phyloP scores from a whole-genome alignment of 2,329 filamentous ascomycete species.

The Aspergillus sp. region DNA sequence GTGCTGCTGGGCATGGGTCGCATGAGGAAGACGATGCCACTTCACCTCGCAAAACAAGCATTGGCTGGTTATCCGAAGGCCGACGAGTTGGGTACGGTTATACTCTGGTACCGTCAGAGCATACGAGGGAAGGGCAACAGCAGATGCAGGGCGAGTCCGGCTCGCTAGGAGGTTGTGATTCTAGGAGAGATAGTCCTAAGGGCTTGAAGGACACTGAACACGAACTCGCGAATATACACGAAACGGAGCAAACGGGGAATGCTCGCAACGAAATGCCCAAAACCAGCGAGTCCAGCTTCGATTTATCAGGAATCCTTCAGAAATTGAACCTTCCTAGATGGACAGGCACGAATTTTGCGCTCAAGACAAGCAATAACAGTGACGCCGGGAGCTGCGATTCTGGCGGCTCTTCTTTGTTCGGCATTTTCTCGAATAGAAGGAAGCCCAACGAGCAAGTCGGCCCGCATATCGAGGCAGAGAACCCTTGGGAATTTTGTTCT shows the following conservation, averaged over 20 bases:
- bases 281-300: conserved; percentile 14
- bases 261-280: conserved; percentile 7
- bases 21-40: conserved; percentile 7
- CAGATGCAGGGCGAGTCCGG: conserved; percentile 1
- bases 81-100: conserved; percentile 47
- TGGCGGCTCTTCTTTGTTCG: conserved; percentile 25
- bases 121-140: conserved; percentile 17
- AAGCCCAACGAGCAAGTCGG: conserved; percentile 12
- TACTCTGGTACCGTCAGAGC: conserved; percentile 35
- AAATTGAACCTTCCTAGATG: conserved; percentile 21
- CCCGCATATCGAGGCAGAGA: conserved; percentile 2
- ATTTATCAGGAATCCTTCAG: conserved; percentile 21
- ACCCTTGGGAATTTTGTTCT: conserved; percentile 24
- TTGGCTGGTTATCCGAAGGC: conserved; percentile 49
- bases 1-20: conserved; percentile 1
- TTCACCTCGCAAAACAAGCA: conserved; percentile 40
- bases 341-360: conserved; percentile 17
- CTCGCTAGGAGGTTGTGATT: neutral
- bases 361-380: conserved; percentile 18
- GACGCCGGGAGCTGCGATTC: conserved; percentile 18
- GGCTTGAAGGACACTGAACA: neutral
- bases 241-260: neutral
- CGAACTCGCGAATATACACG: neutral
- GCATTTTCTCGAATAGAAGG: conserved; percentile 21
- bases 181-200: conserved; percentile 1